Conservation (phyloP, 192 early-diverging fungal species). For the Rhizoclosmatium globosum region DNA sequence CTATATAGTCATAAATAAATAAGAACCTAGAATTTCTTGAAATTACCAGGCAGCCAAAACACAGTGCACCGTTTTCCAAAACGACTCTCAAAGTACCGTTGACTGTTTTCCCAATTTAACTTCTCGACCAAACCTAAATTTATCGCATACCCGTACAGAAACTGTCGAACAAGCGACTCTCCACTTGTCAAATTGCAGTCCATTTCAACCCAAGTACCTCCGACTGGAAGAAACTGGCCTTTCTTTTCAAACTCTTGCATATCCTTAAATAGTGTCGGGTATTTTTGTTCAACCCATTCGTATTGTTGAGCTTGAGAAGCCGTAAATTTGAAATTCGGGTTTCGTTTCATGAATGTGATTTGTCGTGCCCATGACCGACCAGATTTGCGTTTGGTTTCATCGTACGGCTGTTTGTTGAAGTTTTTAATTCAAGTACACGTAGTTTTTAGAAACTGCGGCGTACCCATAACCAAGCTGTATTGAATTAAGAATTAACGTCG, state of each 20-base stretch:
- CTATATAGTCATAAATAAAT: neutral
- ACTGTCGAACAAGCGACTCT: conserved; percentile 91
- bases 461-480: conserved; percentile 66
- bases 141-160: conserved; percentile 77
- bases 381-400: conserved; percentile 93
- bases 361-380: conserved; percentile 53
- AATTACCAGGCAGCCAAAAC: conserved; percentile 90
- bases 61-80: conserved; percentile 61
- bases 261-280: conserved; percentile 82
- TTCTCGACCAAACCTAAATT: conserved; percentile 50
- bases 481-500: neutral
- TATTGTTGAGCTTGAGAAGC: conserved; percentile 98
- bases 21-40: neutral
- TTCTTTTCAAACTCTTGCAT: conserved; percentile 73
- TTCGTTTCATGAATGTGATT: conserved; percentile 75
- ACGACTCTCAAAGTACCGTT: neutral
- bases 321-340: conserved; percentile 90
- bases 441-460: neutral
- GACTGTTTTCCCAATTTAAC: conserved; percentile 24
- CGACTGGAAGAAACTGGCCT: conserved; percentile 91
- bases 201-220: conserved; percentile 98
- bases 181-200: conserved; percentile 97
- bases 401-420: conserved; percentile 82
- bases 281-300: conserved; percentile 86
- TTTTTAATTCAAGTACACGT: too few species aligned